Base-by-base conservation (phyloP, 305 asterid genomes). In the Ruellia speciosa region DNA sequence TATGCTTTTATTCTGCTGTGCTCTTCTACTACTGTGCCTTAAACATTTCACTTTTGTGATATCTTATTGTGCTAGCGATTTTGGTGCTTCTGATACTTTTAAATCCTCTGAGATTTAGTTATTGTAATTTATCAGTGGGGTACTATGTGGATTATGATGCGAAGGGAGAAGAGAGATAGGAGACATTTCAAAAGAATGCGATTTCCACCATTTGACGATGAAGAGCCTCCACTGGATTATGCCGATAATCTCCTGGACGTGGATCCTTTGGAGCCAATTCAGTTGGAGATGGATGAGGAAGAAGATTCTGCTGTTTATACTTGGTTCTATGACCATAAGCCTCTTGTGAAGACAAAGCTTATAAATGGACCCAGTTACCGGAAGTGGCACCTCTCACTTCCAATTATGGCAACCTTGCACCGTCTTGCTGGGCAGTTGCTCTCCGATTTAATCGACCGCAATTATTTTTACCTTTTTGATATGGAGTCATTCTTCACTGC, bases 401-500 rank as follows among this genome's bases (percentile, higher is more conserved):
- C 99, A 5, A 93, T 93, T 37, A 93, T 88, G 99, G 99, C 97
- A 0, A 88, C 99, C 0, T 95, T 93, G 60, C 97, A 93, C 67
- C 94, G 99, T 14, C 89, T 93, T 64, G 94, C 99, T 63, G 99
- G 99, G 53, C 99, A 93, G 79, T 77, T 93, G 71, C 97, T 93
- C 4, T 93, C 99, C 5, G 99, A 93, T 79, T 68, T 93, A 67
- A 88, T 86, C 59, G 99, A 93, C 67, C 95, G 88, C 68, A 93
- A 93, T 72, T 93, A 93, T 50, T 93, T 88, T 62, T 93, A 93
- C 81, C 83, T 93, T 57, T 93, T 93, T 71, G 99, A 93, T 72
- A 93, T 93, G 99, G 97, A 93, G 77, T 93, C 99, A 0, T 88
- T 93, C 77, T 93, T 93, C 80, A 93, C 99, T 0, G 99, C 99